phyloP scores from a whole-genome alignment of 257 asterid species.

The Voacanga thouarsii region DNA sequence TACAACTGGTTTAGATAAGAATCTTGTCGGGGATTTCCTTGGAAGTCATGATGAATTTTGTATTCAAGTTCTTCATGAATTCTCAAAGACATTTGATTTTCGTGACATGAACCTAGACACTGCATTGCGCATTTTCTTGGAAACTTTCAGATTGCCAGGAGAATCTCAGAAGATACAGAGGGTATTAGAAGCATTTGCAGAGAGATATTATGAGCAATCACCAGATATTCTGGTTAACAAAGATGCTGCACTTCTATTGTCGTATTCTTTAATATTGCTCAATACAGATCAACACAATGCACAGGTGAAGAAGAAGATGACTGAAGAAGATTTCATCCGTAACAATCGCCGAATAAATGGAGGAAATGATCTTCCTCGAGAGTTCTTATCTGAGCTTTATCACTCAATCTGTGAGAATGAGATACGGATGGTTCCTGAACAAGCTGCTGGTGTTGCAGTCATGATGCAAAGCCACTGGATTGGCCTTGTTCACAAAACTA shows the following conservation, averaged over 20 bases:
- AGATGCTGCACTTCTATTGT: slow-evolving; percentile 84
- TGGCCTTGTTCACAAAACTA: slow-evolving; percentile 71
- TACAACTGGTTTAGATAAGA: slow-evolving; percentile 76
- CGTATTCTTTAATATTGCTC: slow-evolving; percentile 85
- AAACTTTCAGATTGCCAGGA: slow-evolving; percentile 89
- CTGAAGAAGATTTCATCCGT: slow-evolving; percentile 85
- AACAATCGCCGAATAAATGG: slow-evolving; percentile 87
- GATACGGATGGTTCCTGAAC: slow-evolving; percentile 79
- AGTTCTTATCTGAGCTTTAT: slow-evolving; percentile 70
- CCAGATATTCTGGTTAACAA: slow-evolving; percentile 70
- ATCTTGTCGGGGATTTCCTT: slow-evolving; percentile 71
- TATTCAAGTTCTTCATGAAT: slow-evolving; percentile 81
- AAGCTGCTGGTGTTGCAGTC: slow-evolving; percentile 45
- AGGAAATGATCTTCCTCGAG: slow-evolving; percentile 91
- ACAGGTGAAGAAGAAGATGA: slow-evolving; percentile 98
- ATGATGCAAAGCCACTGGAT: slow-evolving; percentile 82
- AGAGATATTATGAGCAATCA: slow-evolving; percentile 79
- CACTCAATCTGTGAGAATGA: slow-evolving; percentile 83
- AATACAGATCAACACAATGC: slow-evolving; percentile 91
- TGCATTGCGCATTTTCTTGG: slow-evolving; percentile 85
- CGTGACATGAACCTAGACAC: slow-evolving; percentile 70
- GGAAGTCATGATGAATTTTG: slow-evolving; percentile 90
- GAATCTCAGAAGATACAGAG: slow-evolving; percentile 96
- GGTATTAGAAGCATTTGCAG: slow-evolving; percentile 93
- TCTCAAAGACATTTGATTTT: slow-evolving; percentile 75